A percentile compares a stretch with the other conserved stretches of the same genome.
Evolutionary conservation across 2,329 filamentous ascomycete genomes (phyloP).

Genomic region (Neurospora sp.): DNA sequence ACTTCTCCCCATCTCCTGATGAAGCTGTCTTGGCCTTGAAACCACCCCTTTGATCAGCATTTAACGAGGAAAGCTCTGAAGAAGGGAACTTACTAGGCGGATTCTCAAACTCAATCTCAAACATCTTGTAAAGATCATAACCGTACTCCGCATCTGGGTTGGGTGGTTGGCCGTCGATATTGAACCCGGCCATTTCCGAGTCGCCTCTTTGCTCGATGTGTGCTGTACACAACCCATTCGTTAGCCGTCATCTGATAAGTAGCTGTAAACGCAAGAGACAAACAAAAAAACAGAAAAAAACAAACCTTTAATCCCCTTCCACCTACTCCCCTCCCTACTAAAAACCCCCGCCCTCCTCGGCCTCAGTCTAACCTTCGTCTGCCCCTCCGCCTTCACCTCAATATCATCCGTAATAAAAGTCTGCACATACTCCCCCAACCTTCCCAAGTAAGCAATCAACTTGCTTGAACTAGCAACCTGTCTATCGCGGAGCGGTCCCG

Average conservation of each 20-base stretch:
- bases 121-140: slow-evolving; percentile 21
- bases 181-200: slow-evolving; percentile 16
- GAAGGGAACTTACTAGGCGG: slow-evolving; percentile 17
- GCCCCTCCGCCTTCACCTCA: slow-evolving; percentile 17
- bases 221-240: slow-evolving; percentile 9
- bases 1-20: slow-evolving; percentile 22
- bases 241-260: not conserved
- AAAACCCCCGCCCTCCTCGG: slow-evolving; percentile 18
- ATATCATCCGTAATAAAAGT: slow-evolving; percentile 21
- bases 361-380: slow-evolving; percentile 20
- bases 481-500: slow-evolving; percentile 18
- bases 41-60: not conserved
- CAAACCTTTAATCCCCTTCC: slow-evolving; percentile 19
- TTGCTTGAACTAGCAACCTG: slow-evolving; percentile 15
- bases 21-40: slow-evolving; percentile 20
- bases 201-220: slow-evolving; percentile 13
- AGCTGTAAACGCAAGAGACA: too few relatives aligned
- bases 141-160: slow-evolving; percentile 17
- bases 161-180: slow-evolving; percentile 17
- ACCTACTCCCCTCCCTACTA: slow-evolving; percentile 15
- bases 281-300: not conserved
- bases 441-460: slow-evolving; percentile 19
- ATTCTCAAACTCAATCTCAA: slow-evolving; percentile 24
- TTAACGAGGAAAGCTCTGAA: not conserved
- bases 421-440: slow-evolving; percentile 21